These are phyloP conservation scores for Ustilago shanxiensis DNA, from an alignment of 1,284 basidiomycete species.

Conservation along the genomic window DNA sequence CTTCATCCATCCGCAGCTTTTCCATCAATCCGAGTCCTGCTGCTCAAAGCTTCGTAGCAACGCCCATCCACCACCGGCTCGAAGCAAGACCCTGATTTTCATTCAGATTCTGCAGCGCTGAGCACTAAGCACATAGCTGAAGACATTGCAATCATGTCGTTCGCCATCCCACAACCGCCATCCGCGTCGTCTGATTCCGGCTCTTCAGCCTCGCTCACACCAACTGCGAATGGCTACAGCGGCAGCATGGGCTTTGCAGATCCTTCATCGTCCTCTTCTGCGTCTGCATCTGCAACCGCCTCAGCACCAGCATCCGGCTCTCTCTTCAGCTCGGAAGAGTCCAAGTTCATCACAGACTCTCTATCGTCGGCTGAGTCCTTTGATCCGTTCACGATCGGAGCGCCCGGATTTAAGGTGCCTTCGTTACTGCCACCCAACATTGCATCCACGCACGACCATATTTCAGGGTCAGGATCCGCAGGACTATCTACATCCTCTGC, in stretches of 20 bases:
- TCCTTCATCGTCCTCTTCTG: slow-evolving; percentile 18
- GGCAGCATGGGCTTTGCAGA: slow-evolving; percentile 24
- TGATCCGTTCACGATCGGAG: slow-evolving; percentile 62
- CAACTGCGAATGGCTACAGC: slow-evolving; percentile 38
- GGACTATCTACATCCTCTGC: slow-evolving; percentile 7
- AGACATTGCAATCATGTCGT: slow-evolving; percentile 44
- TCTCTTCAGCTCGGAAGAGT: slow-evolving; percentile 60
- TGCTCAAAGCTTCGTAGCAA: neutral
- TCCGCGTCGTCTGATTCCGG: slow-evolving; percentile 49
- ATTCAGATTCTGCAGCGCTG: no score
- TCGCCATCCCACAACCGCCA: slow-evolving; percentile 34
- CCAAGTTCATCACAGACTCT: slow-evolving; percentile 61
- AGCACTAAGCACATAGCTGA: no score
- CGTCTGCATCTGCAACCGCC: neutral
- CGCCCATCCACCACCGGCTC: no score
- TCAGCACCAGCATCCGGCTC: slow-evolving; percentile 29
- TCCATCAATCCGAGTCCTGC: neutral
- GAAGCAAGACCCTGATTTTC: no score
- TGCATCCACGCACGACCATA: slow-evolving; percentile 35
- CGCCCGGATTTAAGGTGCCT: slow-evolving; percentile 63
- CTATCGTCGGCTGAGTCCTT: slow-evolving; percentile 56
- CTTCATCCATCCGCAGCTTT: neutral
- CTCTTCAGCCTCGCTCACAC: slow-evolving; percentile 44
- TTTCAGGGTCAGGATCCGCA: slow-evolving; percentile 1
- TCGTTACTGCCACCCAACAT: slow-evolving; percentile 54